Evolutionary conservation across 768 basidiomycete genomes (phyloP).

Genomic region (Artomyces pyxidatus): DNA sequence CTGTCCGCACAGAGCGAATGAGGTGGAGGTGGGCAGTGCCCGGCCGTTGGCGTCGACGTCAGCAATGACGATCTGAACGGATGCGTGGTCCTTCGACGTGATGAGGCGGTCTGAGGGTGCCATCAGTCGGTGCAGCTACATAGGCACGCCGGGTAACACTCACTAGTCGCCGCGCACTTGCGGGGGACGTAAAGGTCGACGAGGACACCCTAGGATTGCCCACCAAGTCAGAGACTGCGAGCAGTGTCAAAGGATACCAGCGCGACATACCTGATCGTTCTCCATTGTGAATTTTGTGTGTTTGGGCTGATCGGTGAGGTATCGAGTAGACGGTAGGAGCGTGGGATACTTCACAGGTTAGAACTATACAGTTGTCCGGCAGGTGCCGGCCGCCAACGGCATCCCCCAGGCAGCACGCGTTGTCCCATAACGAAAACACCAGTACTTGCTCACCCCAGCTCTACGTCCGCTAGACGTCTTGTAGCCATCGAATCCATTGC

Average conservation of each 20-base stretch:
- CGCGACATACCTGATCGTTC: slow-evolving; percentile 71
- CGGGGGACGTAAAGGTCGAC: slow-evolving; percentile 99
- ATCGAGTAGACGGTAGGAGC: background rate
- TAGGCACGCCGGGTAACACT: slow-evolving; percentile 26
- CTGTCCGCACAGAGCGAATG: slow-evolving; percentile 91
- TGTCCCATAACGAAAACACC: too few species aligned
- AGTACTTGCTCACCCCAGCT: too few species aligned
- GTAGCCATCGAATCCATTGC: too few species aligned
- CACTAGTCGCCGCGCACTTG: slow-evolving; percentile 97
- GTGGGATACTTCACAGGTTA: slow-evolving; percentile 3
- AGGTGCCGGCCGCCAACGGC: background rate
- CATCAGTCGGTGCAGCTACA: background rate
- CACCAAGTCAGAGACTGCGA: background rate
- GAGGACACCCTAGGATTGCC: slow-evolving; percentile 70
- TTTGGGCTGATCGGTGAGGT: background rate
- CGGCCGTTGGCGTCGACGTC: slow-evolving; percentile 90
- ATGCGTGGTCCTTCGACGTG: slow-evolving; percentile 98
- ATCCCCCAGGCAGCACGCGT: too few species aligned
- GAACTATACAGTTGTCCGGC: slow-evolving; percentile 15
- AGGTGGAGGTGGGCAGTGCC: slow-evolving; percentile 71
- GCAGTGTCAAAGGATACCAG: slow-evolving; percentile 4
- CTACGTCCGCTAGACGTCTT: too few species aligned
- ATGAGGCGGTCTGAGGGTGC: slow-evolving; percentile 78
- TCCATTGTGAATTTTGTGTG: slow-evolving; percentile 49
- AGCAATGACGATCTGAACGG: slow-evolving; percentile 90